A percentile compares a stretch with the other conserved stretches of the same genome.
phyloP scores from a whole-genome alignment of 2,329 filamentous ascomycete genomes.

The Aspergillus pseudotamarii region DNA sequence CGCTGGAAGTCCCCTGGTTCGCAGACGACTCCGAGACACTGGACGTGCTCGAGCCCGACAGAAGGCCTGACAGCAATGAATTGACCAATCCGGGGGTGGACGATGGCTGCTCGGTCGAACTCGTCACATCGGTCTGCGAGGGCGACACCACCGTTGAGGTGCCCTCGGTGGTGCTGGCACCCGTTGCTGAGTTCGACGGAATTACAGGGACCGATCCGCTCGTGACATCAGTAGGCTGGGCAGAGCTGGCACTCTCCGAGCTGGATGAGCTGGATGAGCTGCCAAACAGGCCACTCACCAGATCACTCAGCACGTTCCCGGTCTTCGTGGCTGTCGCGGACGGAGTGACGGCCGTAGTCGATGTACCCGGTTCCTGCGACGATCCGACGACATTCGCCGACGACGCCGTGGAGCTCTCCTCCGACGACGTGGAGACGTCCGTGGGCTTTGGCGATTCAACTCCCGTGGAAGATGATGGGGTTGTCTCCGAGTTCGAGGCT shows the following conservation, averaged over 20 bases:
- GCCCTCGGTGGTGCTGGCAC: background rate
- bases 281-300: background rate
- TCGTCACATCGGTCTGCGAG: background rate
- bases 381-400: background rate
- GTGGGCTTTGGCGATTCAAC: background rate
- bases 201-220: background rate
- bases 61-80: background rate
- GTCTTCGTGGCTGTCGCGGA: background rate
- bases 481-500: background rate
- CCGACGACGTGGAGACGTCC: background rate
- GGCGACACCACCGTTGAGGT: background rate
- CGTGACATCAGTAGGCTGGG: background rate
- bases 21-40: background rate
- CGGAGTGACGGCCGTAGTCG: background rate
- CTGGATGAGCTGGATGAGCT: background rate
- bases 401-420: background rate
- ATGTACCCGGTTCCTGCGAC: background rate
- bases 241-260: slow-evolving; percentile 1
- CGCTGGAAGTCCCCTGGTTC: background rate
- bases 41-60: background rate
- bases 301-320: background rate
- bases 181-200: background rate
- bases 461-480: background rate
- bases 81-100: slow-evolving; percentile 1
- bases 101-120: background rate